Base-by-base conservation (phyloP, 2,329 filamentous ascomycete genomes). In the Fonsecaea erecta region DNA sequence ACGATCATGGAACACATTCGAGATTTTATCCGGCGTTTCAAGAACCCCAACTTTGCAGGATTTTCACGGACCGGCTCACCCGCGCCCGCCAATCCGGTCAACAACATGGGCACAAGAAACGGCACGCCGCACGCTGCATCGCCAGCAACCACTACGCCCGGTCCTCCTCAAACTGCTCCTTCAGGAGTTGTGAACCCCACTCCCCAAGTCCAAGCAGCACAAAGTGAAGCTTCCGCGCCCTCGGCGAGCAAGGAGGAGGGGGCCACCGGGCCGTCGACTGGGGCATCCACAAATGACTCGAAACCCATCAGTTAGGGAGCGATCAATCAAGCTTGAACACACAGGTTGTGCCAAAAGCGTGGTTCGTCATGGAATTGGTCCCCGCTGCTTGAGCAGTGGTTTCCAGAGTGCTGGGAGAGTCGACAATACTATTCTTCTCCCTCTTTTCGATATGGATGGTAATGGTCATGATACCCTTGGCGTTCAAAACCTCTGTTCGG, bases 1-100 rank as follows among this genome's bases (percentile, higher is more conserved):
- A 68, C 63, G 8, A 71, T 72, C 46, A 64, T 72, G 64, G 63
- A 63, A 14, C 69, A 71, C 52, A 56, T 72, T 24, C 67, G 40
- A 16, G 55, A 48, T 14, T 69, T 72, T 48, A 70, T 71, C 30
- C 52, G 66, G 7, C 57, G 66, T 7, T 72, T 68, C 40, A 68
- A 65, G 37, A 72, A 72, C 56, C 69, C 68, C 16, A 62, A 68
- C 21, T 71, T 70, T 52, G 64, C 66, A 28, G 66, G 68, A 8
- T 70, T 70, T 34, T 69, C 67, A 1, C 53, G 58, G 2, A 67
- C 64, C 26, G 62, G 52, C 11, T 68, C 66, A 16, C 66, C 66
- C 2, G 65, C 65, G 12, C 65, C 65, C 6, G 16, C 51, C 14
- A 34, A 12, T 16, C 12, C 32, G 32, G 21, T 28, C 26, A 54